phyloP scores from a whole-genome alignment of 257 asterid genomes.

The Solanum sitiens region DNA sequence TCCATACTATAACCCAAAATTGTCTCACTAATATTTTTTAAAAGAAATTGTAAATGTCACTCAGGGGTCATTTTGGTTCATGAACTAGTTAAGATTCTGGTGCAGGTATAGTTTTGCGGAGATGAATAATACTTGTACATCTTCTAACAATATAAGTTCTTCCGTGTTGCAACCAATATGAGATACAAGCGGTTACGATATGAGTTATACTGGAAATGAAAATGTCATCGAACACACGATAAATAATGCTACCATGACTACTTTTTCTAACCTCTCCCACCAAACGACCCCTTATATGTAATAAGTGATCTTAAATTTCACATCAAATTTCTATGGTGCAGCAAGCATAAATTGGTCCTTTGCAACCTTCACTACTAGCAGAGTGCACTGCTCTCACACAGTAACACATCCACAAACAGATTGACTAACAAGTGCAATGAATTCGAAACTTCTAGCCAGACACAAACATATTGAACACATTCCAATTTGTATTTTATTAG shows the following conservation, averaged over 20 bases:
- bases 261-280: background rate
- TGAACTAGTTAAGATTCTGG: background rate
- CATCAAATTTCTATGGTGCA: background rate
- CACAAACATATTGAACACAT: background rate
- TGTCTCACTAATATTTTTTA: background rate
- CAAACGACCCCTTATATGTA: background rate
- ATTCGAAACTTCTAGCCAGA: background rate
- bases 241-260: background rate
- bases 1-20: background rate
- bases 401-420: background rate
- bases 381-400: background rate
- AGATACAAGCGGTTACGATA: background rate
- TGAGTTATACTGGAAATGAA: background rate
- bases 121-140: background rate
- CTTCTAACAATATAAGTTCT: background rate
- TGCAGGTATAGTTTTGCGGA: background rate
- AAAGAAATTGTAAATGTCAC: background rate
- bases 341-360: background rate
- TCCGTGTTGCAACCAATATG: background rate
- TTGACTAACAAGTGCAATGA: background rate
- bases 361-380: background rate
- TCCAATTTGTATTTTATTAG: background rate
- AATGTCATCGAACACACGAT: background rate
- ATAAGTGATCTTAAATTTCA: background rate
- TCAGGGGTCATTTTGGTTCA: background rate